Evolutionary conservation across 2,329 filamentous ascomycete species (phyloP), one percentile per base, ranked within the genome.

Genomic region (Trichoderma breve): DNA sequence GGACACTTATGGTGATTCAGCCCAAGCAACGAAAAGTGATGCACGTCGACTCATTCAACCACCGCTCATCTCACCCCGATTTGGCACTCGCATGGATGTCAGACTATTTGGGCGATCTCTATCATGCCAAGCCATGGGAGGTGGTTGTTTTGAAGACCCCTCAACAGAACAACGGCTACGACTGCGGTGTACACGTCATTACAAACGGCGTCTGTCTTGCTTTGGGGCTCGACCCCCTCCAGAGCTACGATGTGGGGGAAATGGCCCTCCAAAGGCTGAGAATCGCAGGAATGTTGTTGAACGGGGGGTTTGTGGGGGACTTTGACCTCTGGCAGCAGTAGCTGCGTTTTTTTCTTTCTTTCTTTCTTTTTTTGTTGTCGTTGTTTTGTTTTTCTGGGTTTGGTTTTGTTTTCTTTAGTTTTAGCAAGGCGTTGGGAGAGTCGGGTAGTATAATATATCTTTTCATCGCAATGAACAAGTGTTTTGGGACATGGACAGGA

Each of bases 131-230:
- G 2, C 82, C 83, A 15, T 81, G 82, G 2, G 90, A 92, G 53
- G 95, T 92, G 92, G 83, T 79, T 28, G 82, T 84, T 1, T 81
- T 87, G 8, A 78, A 81, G n/a, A 88, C 87, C 43, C 86, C 88
- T 0, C 76, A 74, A 3, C 92, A 95, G 79, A 84, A 82, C 30
- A 95, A 95, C 77, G 86, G 86, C 1, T 89, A 87, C 77, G 93
- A 95, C 78, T 95, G 93, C 75, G 93, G 93, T n/a, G 88, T 94
- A 4, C 93, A 93, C 78, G 88, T 91, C 15, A 89, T 93, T 74
- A 88, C 92, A 21, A 95, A 95, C 77, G 90, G 88, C 18, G 86
- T 93, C 62, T 92, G 89, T 70, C 76, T 90, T 43, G 83, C 86
- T 0, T 77, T 89, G 36, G 87, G 87, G 1, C 75, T 89, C 21